A percentile compares a stretch with the other conserved stretches of the same genome.
These are phyloP conservation scores for Bocquillonia castaneifolia DNA, from an alignment of 441 rosid species.

Conservation along the genomic window DNA sequence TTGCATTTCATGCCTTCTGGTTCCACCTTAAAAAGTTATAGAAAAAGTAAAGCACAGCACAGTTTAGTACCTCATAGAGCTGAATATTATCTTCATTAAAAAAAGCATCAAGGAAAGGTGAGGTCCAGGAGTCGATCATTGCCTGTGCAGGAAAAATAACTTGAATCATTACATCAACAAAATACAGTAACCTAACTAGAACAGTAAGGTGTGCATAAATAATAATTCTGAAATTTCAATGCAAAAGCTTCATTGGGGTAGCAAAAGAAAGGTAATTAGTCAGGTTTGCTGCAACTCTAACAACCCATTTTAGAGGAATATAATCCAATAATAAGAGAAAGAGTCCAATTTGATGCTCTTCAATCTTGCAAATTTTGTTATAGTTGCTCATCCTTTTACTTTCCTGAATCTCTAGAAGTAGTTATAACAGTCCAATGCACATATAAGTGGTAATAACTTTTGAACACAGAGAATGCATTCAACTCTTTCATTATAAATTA, in stretches of 20 bases:
- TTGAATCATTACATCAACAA: constrained; percentile 4
- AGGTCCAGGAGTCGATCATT: constrained; percentile 79
- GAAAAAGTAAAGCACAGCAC: not conserved
- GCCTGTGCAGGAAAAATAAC: constrained; percentile 38
- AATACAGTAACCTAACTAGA: not conserved
- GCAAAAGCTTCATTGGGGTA: not conserved
- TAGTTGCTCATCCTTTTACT: no score
- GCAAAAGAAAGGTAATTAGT: not conserved
- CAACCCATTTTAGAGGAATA: no score
- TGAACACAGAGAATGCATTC: not conserved
- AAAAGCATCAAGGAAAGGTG: constrained; percentile 56
- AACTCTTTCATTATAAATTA: not conserved
- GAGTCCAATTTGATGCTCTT: no score
- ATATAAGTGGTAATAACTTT: no score
- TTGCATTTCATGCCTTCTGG: not conserved
- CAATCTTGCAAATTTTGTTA: no score
- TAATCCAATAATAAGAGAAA: no score
- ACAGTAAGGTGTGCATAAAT: not conserved
- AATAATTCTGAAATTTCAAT: not conserved
- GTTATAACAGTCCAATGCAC: no score
- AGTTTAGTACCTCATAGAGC: constrained; percentile 65
- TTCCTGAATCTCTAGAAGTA: no score
- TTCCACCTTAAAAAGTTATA: not conserved
- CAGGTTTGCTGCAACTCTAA: no score
- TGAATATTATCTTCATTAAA: constrained; percentile 49